Evolutionary conservation across 2,329 filamentous ascomycete genomes (phyloP), one percentile per base, ranked within the genome.

Genomic region (Hypoxylon sp.): DNA sequence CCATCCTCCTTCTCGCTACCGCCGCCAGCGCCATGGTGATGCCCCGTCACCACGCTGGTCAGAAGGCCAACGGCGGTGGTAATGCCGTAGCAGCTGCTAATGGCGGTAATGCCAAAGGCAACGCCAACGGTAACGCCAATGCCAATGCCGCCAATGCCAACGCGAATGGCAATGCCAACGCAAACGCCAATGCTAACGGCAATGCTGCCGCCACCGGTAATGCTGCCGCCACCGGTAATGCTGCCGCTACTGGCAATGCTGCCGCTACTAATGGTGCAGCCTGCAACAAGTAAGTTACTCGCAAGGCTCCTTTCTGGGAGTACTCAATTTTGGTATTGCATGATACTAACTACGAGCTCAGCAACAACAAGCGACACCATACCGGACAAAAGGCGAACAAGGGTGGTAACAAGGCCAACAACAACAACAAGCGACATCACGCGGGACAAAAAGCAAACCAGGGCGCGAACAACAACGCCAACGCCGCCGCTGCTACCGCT

Each of bases 1-100:
- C 68, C 36, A 70, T 73, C 42, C 62, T 73, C 40, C 33, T 73
- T 40, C 71, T 73, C 24, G 71, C 68, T 44, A 71, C 72, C 26
- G 60, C 72, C 58, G 70, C 70, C 49, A 61, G 65, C 20, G 72
- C 71, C 33, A 9, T 72, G 64, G 71, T 72, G 6, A 28, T 72
- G 59, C 71, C 71, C 58, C 70, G 71, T 40, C 71, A 73, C 45
- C 71, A 73, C 54, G 56, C 62, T 3, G 71, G 72, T 20, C 60
- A 70, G 57, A 55, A 65, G 16, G 71, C 62, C 28, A 68, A 68
- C 53, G 68, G 65, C 16, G 56, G 57, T n/a, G 60, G 54, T 61
- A 45, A 22, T 32, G 45, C 4, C 20, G 16, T 18, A 40, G 16
- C 16, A 26, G 61, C 55, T 24, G 61, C 46, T 40, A 50, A 53